Evolutionary conservation across 2,329 filamentous ascomycete genomes (phyloP).

Genomic region (Xylaria sp.): DNA sequence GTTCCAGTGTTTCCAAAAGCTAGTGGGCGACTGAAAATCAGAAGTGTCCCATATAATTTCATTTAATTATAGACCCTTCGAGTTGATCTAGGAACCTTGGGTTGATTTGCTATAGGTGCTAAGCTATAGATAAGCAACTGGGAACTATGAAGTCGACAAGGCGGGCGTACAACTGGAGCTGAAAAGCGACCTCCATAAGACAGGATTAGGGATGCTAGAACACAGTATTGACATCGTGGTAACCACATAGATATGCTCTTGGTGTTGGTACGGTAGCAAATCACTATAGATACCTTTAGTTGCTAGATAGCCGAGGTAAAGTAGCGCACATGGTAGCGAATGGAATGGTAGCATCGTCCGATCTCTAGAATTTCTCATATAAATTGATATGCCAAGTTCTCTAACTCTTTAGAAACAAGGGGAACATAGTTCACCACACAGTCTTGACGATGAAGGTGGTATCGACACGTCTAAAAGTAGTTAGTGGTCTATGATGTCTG

Average conservation of each 20-base stretch:
- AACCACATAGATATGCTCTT: background rate
- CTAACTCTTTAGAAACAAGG: constrained; percentile 38
- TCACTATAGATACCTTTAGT: constrained; percentile 3
- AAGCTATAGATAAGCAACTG: constrained; percentile 2
- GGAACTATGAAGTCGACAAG: background rate
- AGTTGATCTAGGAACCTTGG: background rate
- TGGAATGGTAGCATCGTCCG: constrained; percentile 16
- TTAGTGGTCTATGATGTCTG: background rate
- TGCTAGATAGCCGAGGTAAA: constrained; percentile 5
- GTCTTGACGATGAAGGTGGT: constrained; percentile 14
- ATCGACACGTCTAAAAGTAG: constrained; percentile 13
- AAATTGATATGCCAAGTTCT: constrained; percentile 12
- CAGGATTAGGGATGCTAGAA: background rate
- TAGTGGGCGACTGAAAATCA: background rate
- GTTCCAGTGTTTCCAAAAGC: background rate
- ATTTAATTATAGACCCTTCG: background rate
- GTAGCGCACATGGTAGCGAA: constrained; percentile 2
- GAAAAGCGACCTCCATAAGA: background rate
- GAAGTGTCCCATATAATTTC: background rate
- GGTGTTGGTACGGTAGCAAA: background rate
- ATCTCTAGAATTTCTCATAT: constrained; percentile 20
- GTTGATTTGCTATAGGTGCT: background rate
- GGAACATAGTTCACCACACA: constrained; percentile 8
- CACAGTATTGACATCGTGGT: constrained; percentile 2
- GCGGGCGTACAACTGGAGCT: background rate